A percentile compares a stretch with the other conserved stretches of the same genome.
Evolutionary conservation across 805 yeast species (phyloP).

Genomic region (Blastobotrys americana): DNA sequence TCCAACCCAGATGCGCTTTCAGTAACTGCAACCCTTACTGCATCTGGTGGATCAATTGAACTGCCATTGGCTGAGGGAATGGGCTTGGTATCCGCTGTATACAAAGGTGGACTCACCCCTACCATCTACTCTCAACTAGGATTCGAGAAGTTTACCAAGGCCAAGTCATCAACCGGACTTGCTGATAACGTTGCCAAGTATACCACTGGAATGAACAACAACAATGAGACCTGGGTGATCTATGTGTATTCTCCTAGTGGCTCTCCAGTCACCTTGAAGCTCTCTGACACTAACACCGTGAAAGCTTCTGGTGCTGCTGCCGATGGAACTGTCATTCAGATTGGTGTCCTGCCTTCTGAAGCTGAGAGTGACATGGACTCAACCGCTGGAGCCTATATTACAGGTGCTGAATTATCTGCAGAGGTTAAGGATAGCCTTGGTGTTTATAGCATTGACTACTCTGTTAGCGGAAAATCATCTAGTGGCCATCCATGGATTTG

Average conservation of each 20-base stretch:
- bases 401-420: slow-evolving; percentile 43
- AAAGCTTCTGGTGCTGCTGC: slow-evolving; percentile 31
- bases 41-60: slow-evolving; percentile 35
- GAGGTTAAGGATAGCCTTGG: slow-evolving; percentile 42
- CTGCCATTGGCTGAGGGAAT: slow-evolving; percentile 71
- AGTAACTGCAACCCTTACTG: slow-evolving; percentile 35
- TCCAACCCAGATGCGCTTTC: slow-evolving; percentile 46
- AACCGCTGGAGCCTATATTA: slow-evolving; percentile 64
- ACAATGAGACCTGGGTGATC: slow-evolving; percentile 27
- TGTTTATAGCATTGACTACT: slow-evolving; percentile 42
- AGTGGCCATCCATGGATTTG: slow-evolving; percentile 41
- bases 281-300: slow-evolving; percentile 31
- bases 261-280: slow-evolving; percentile 29
- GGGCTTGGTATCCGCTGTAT: slow-evolving; percentile 69
- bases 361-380: slow-evolving; percentile 41
- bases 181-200: slow-evolving; percentile 33
- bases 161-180: slow-evolving; percentile 40
- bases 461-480: slow-evolving; percentile 44
- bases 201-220: slow-evolving; percentile 35
- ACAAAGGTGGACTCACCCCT: slow-evolving; percentile 42
- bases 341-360: slow-evolving; percentile 42
- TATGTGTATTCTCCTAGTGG: slow-evolving; percentile 17
- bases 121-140: slow-evolving; percentile 42
- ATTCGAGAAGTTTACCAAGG: slow-evolving; percentile 34
- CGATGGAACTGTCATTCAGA: slow-evolving; percentile 50